Evolutionary conservation across 1,139 yeast genomes (phyloP).

Genomic region (Geotrichum bryndzae): DNA sequence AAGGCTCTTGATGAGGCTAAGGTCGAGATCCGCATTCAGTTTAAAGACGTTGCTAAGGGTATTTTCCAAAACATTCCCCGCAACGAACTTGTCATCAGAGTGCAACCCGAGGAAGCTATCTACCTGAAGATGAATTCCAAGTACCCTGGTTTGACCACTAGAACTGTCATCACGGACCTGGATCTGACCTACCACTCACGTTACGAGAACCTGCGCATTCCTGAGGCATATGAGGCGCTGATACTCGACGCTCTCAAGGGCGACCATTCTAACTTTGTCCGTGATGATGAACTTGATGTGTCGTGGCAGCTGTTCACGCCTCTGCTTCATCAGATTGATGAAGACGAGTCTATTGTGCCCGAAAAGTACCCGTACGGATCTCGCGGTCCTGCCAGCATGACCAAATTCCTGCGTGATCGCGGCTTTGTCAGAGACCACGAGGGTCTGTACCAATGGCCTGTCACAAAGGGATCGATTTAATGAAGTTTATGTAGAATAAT

Average conservation of each 20-base stretch:
- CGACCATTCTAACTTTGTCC: conserved; percentile 93
- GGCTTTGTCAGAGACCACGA: conserved; percentile 56
- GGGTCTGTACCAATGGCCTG: conserved; percentile 30
- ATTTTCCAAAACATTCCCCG: conserved; percentile 76
- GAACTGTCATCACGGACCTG: conserved; percentile 78
- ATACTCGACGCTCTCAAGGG: conserved; percentile 87
- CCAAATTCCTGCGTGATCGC: conserved; percentile 55
- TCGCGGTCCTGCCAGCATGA: conserved; percentile 71
- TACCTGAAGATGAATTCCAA: conserved; percentile 88
- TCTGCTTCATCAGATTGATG: conserved; percentile 70
- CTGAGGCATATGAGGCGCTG: conserved; percentile 95
- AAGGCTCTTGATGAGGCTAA: conserved; percentile 84
- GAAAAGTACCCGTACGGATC: conserved; percentile 88
- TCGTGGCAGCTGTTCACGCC: conserved; percentile 95
- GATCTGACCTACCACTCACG: conserved; percentile 80
- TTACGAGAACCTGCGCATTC: conserved; percentile 68
- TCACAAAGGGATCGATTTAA: conserved; percentile 22
- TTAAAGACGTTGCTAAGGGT: conserved; percentile 78
- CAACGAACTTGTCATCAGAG: conserved; percentile 86
- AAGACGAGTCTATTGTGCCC: conserved; percentile 38
- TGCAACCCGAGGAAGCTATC: conserved; percentile 93
- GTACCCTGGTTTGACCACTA: conserved; percentile 83
- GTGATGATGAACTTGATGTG: conserved; percentile 94
- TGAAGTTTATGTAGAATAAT: neutral
- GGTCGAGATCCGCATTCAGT: conserved; percentile 92